Evolutionary conservation across 2,329 filamentous ascomycete genomes (phyloP).

Genomic region (Paracoccidioides lutzii): DNA sequence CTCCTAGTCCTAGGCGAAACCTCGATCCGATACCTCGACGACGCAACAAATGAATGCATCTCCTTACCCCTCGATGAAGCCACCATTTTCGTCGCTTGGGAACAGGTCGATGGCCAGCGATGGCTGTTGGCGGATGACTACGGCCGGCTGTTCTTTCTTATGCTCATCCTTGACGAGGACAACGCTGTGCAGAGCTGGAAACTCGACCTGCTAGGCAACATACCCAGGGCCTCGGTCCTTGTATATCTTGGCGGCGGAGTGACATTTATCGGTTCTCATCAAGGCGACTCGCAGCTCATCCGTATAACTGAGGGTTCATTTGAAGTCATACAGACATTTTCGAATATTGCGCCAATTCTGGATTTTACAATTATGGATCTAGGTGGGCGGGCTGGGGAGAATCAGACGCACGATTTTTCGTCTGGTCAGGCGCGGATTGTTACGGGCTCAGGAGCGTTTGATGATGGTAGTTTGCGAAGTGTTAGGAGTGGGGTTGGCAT

Average conservation of each 20-base stretch:
- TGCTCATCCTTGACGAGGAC: conserved; percentile 53
- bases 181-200: conserved; percentile 60
- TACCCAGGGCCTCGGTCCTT: conserved; percentile 63
- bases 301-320: conserved; percentile 49
- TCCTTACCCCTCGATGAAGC: conserved; percentile 56
- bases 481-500: conserved; percentile 88
- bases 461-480: conserved; percentile 76
- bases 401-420: conserved; percentile 76
- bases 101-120: conserved; percentile 63
- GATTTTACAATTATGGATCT: conserved; percentile 97
- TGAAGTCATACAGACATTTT: conserved; percentile 58
- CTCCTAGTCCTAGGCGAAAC: conserved; percentile 68
- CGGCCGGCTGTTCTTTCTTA: conserved; percentile 71
- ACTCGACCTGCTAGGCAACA: conserved; percentile 52
- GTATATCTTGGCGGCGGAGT: conserved; percentile 57
- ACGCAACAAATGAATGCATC: conserved; percentile 54
- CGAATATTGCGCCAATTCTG: conserved; percentile 80
- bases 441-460: conserved; percentile 79
- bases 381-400: conserved; percentile 68
- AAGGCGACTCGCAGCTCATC: conserved; percentile 80
- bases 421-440: conserved; percentile 90
- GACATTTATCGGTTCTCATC: conserved; percentile 81
- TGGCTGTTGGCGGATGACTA: conserved; percentile 92
- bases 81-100: conserved; percentile 86
- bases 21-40: conserved; percentile 72